These are phyloP conservation scores for Camelina laxa DNA, from an alignment of 345 rosid species.

Conservation along the genomic window DNA sequence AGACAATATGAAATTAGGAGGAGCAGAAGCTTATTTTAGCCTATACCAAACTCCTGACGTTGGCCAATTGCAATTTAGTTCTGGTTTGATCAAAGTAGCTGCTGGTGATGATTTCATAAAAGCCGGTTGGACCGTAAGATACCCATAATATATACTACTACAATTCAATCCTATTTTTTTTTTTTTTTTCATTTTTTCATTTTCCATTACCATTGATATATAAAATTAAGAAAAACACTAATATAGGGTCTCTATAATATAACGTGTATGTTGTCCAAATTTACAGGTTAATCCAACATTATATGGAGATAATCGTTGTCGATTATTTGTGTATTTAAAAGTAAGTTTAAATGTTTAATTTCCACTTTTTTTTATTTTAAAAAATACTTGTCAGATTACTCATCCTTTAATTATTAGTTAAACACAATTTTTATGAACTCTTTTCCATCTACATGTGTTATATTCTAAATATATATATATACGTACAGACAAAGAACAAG, in stretches of 20 bases:
- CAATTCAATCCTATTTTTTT: background rate
- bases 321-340: background rate
- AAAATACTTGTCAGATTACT: too few species aligned
- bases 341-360: background rate
- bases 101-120: background rate
- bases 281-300: background rate
- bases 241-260: background rate
- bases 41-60: background rate
- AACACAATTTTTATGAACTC: background rate
- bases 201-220: too few species aligned
- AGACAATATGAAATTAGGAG: background rate
- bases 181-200: too few species aligned
- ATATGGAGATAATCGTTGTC: background rate
- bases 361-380: too few species aligned
- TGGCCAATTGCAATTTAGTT: background rate
- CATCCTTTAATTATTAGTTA: too few species aligned
- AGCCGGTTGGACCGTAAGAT: background rate
- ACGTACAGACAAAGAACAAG: background rate
- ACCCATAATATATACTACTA: background rate
- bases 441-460: background rate
- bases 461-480: too few species aligned
- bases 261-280: background rate
- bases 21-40: background rate
- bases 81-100: background rate
- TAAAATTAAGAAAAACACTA: background rate